Percentiles rank a stretch among this genome's conserved stretches.
Evolutionary conservation across 208 protist species (phyloP).

Genomic region (Leishmania tropica): DNA sequence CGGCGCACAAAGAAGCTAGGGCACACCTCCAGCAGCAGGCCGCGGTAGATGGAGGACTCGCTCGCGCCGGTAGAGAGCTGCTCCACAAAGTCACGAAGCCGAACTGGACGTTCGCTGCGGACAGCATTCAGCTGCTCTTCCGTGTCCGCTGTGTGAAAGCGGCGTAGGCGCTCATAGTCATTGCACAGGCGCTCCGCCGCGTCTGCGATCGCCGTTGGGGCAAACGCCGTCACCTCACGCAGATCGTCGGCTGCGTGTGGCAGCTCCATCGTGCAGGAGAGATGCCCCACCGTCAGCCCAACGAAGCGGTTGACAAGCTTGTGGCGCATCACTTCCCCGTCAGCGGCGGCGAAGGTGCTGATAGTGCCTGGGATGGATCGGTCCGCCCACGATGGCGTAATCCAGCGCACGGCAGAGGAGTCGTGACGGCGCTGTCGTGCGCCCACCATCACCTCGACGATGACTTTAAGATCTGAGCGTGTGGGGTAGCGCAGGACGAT

Average conservation of each 20-base stretch:
- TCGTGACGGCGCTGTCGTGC: constrained; percentile 50
- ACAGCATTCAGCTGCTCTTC: constrained; percentile 10
- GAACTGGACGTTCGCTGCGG: constrained; percentile 1
- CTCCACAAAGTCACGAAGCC: constrained; percentile 20
- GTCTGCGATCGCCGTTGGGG: constrained; percentile 17
- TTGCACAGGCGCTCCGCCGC: constrained; percentile 31
- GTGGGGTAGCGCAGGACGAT: constrained; percentile 60
- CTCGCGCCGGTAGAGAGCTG: constrained; percentile 36
- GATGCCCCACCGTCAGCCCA: constrained; percentile 57
- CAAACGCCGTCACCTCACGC: constrained; percentile 19
- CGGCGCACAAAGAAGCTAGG: constrained; percentile 48
- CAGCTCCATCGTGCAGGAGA: constrained; percentile 55
- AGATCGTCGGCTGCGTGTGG: constrained; percentile 45
- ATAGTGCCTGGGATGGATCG: constrained; percentile 26
- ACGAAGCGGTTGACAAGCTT: constrained; percentile 71
- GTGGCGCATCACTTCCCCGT: constrained; percentile 51
- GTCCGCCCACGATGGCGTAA: constrained; percentile 43
- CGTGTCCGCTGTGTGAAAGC: constrained; percentile 7
- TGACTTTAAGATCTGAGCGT: constrained; percentile 51
- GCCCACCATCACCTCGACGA: constrained; percentile 63
- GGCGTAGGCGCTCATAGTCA: constrained; percentile 28
- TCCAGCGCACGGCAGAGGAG: constrained; percentile 65
- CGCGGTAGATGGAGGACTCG: constrained; percentile 44
- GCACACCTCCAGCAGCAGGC: constrained; percentile 40
- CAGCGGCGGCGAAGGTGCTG: constrained; percentile 50